A percentile compares a stretch with the other conserved stretches of the same genome.
These are phyloP conservation scores for Pseudocercospora cruenta DNA, from an alignment of 2,329 filamentous ascomycete species.

Conservation along the genomic window DNA sequence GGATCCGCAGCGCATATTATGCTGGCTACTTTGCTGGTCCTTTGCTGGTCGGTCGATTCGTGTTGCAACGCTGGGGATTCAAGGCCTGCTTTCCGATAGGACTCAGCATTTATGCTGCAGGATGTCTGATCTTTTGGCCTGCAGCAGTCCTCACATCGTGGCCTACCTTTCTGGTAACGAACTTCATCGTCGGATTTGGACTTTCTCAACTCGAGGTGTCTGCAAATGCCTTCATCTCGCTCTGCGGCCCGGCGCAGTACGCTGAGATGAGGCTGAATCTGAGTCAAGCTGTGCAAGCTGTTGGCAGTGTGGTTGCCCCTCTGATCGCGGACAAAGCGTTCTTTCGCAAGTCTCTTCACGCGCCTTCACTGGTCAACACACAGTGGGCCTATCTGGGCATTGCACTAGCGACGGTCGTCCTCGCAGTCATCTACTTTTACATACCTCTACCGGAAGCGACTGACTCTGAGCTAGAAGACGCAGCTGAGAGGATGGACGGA, in stretches of 20 bases:
- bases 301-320: constrained; percentile 63
- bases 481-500: constrained; percentile 55
- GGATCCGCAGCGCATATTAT: constrained; percentile 72
- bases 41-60: constrained; percentile 64
- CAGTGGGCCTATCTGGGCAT: constrained; percentile 70
- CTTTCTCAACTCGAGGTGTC: constrained; percentile 63
- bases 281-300: constrained; percentile 64
- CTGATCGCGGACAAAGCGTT: constrained; percentile 63
- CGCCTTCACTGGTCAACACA: constrained; percentile 60
- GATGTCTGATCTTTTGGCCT: constrained; percentile 66
- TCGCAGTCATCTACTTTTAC: constrained; percentile 65
- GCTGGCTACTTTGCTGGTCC: constrained; percentile 72
- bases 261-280: constrained; percentile 64
- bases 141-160: constrained; percentile 66
- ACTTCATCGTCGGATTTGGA: constrained; percentile 65
- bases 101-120: constrained; percentile 64
- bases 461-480: constrained; percentile 61
- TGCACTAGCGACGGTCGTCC: constrained; percentile 60
- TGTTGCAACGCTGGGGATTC: constrained; percentile 64
- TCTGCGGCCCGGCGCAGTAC: constrained; percentile 64
- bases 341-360: constrained; percentile 53
- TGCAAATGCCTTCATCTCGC: constrained; percentile 64
- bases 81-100: constrained; percentile 65
- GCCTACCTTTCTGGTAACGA: constrained; percentile 63
- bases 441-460: constrained; percentile 65